phyloP scores from a whole-genome alignment of 2,329 filamentous ascomycete genomes.

The Exophiala calicioides region DNA sequence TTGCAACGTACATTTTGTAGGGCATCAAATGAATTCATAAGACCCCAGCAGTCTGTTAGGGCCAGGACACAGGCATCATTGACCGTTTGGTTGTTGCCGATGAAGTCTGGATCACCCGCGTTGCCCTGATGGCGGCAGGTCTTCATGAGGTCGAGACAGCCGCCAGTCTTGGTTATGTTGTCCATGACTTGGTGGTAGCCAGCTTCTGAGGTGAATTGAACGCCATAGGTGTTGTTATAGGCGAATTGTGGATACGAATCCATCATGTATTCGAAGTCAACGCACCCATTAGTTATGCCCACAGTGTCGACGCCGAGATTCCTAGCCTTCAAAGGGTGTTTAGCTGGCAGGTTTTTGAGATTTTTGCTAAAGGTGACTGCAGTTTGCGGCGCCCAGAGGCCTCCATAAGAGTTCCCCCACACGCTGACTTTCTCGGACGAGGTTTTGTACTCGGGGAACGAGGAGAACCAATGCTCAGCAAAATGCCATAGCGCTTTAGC shows the following conservation, averaged over 20 bases:
- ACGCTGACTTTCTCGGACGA: constrained; percentile 45
- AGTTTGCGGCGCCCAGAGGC: constrained; percentile 45
- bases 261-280: constrained; percentile 53
- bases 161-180: constrained; percentile 48
- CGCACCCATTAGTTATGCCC: constrained; percentile 59
- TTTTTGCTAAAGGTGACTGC: constrained; percentile 35
- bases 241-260: constrained; percentile 54
- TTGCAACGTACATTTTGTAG: constrained; percentile 11
- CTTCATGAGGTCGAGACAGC: constrained; percentile 57
- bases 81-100: constrained; percentile 47
- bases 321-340: constrained; percentile 13
- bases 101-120: constrained; percentile 53
- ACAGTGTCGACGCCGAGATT: constrained; percentile 49
- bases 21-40: constrained; percentile 46
- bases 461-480: constrained; percentile 57
- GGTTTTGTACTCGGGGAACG: constrained; percentile 63
- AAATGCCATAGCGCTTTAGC: constrained; percentile 56
- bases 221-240: constrained; percentile 62
- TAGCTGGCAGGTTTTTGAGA: constrained; percentile 11
- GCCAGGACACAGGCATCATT: constrained; percentile 49
- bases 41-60: constrained; percentile 45
- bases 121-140: constrained; percentile 52
- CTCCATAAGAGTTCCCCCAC: constrained; percentile 43
- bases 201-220: constrained; percentile 51
- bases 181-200: constrained; percentile 49